Percentiles rank a stretch among this genome's conserved stretches.
phyloP scores from a whole-genome alignment of 805 yeast genomes.

The Lipomyces sp. region DNA sequence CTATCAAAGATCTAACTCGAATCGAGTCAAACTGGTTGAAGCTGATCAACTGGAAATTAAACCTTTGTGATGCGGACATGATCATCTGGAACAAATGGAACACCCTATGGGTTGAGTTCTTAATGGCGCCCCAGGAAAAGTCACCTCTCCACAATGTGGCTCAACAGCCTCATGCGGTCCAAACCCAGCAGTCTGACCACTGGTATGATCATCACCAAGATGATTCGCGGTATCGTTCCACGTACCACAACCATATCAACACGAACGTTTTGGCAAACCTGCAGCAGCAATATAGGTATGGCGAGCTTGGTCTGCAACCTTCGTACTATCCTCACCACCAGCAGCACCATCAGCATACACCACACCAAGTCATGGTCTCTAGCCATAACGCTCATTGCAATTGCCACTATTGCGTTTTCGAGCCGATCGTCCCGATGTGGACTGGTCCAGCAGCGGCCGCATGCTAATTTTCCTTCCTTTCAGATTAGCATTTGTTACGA shows the following conservation, averaged over 20 bases:
- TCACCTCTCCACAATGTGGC: neutral
- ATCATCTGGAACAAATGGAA: conserved; percentile 46
- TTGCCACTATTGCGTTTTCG: conserved; percentile 33
- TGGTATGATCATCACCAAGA: conserved; percentile 18
- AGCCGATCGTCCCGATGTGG: conserved; percentile 23
- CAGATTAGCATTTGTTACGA: neutral
- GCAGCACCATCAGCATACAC: conserved; percentile 19
- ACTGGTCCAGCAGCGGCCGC: conserved; percentile 32
- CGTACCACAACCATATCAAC: neutral
- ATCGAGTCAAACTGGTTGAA: conserved; percentile 74
- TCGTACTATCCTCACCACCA: conserved; percentile 12
- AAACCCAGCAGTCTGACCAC: neutral
- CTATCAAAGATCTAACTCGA: conserved; percentile 61
- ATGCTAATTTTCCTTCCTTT: conserved; percentile 12
- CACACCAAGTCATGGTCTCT: conserved; percentile 9
- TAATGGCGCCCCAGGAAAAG: conserved; percentile 2
- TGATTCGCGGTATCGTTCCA: conserved; percentile 1
- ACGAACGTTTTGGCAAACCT: neutral
- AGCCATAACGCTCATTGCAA: conserved; percentile 28
- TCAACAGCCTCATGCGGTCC: neutral
- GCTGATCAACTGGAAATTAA: conserved; percentile 64
- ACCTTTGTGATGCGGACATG: conserved; percentile 46
- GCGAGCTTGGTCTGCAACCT: neutral
- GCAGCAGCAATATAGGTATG: conserved; percentile 13
- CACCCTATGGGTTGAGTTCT: conserved; percentile 31